Evolutionary conservation across 75 land plant species (phyloP), one percentile per base, ranked within the genome.

Genomic region (Isoetes taiwanensis): DNA sequence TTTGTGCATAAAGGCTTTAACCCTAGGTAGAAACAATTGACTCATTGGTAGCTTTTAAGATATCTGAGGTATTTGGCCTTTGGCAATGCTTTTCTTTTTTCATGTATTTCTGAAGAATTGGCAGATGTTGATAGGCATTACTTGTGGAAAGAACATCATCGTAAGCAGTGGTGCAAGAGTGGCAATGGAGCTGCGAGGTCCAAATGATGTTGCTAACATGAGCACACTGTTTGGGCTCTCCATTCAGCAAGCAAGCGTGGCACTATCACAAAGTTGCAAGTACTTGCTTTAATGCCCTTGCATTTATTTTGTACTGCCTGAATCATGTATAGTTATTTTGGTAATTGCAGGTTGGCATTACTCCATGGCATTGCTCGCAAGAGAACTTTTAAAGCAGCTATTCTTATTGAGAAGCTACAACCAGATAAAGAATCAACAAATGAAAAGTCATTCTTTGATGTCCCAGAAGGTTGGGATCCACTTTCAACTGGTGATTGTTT

Each of bases 251-350:
- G 96, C 90, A 62, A 90, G 80, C 66, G 76, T 66, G 23, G 79
- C 86, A 28, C 42, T 90, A 24, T 81, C 96, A 0, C 75, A 66
- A 68, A 90, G 81, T 59, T 90, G 96, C 76, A 75, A 89, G 96
- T 89, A 66, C 53, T 50, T 11, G 12, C 26, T 19, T 8, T 48
- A 19, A 37, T 10, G 14, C 14, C 9, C 9, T 37, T 48, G 10
- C 11, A 19, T n/a, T n/a, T n/a, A 48, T 48, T 11, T 48, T 48
- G 9, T 54, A 27, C 23, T 54, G 11, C 14, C 4, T 24, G 23
- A 3, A 14, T 48, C 28, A 3, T 54, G 28, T 26, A 12, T 54
- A 16, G 20, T 0, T 21, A 20, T 57, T 17, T 27, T 34, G 6
- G 28, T 11, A 41, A 6, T 54, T 56, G 12, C 70, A 86, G 95